Evolutionary conservation across 495 filamentous ascomycete genomes (phyloP).

Genomic region (Hyaloscypha hepaticicola): DNA sequence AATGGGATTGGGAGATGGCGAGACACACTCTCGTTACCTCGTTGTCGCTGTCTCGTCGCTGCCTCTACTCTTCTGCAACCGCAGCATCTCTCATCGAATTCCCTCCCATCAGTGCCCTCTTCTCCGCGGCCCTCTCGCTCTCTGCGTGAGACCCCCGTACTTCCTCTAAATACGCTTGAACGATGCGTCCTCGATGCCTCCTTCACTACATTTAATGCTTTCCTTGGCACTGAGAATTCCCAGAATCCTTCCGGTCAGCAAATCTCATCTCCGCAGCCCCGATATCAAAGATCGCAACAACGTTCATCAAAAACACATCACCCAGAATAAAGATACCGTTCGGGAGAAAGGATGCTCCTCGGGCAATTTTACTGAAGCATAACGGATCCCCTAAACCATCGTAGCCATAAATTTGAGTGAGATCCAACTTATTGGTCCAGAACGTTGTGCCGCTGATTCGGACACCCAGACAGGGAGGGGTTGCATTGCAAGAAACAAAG

Average conservation of each 20-base stretch:
- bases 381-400: constrained; percentile 24
- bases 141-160: too few species aligned
- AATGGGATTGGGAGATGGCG: too few species aligned
- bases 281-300: constrained; percentile 61
- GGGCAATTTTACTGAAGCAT: constrained; percentile 48
- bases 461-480: constrained; percentile 50
- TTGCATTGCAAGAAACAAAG: constrained; percentile 54
- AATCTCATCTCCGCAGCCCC: constrained; percentile 53
- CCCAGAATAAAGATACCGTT: constrained; percentile 54
- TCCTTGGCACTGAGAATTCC: background rate
- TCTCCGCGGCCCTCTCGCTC: too few species aligned
- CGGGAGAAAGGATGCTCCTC: constrained; percentile 24
- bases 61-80: too few species aligned
- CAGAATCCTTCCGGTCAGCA: constrained; percentile 17
- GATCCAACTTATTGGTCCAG: constrained; percentile 51
- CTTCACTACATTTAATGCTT: too few species aligned
- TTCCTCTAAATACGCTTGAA: too few species aligned
- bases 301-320: constrained; percentile 61
- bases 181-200: too few species aligned
- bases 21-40: too few species aligned
- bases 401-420: constrained; percentile 41
- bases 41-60: too few species aligned
- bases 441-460: constrained; percentile 48
- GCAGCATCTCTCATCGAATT: too few species aligned
- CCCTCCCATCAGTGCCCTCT: too few species aligned